Conservation (phyloP, 306 rosid genomes). For the Canavalia ensiformis region DNA sequence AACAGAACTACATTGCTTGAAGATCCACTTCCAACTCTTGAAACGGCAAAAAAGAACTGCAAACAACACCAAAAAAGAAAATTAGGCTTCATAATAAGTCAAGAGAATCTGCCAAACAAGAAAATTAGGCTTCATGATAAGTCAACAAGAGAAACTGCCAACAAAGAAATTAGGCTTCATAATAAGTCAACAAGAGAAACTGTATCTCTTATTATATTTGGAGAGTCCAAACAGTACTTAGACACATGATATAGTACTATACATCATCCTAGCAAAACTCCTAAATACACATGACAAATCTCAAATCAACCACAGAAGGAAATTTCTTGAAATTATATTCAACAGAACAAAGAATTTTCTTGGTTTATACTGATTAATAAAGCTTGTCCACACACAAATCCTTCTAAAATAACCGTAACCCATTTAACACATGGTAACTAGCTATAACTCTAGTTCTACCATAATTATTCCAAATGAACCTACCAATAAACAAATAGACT, state of each 20-base stretch:
- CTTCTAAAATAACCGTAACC: conserved; percentile 14
- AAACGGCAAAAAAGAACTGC: conserved; percentile 98
- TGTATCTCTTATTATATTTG: neutral
- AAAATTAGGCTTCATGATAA: conserved; percentile 38
- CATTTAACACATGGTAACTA: neutral
- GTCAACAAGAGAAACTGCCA: conserved; percentile 6
- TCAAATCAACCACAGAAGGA: neutral
- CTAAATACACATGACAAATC: conserved; percentile 7
- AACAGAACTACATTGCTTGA: conserved; percentile 97
- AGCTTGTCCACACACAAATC: neutral
- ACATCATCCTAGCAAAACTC: neutral
- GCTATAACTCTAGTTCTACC: conserved; percentile 32
- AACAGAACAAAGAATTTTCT: neutral
- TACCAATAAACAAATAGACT: conserved; percentile 3
- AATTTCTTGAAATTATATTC: neutral
- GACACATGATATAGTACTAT: neutral
- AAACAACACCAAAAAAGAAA: conserved; percentile 21
- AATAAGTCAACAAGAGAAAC: conserved; percentile 25
- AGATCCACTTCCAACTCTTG: conserved; percentile 99
- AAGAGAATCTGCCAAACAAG: neutral
- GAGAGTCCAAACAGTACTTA: conserved; percentile 5
- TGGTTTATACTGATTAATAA: conserved; percentile 1
- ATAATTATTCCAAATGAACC: neutral
- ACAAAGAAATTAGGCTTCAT: conserved; percentile 29
- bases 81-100: conserved; percentile 26